These are phyloP conservation scores for Neonectria sp. DNA, from an alignment of 2,329 filamentous ascomycete species.

Conservation along the genomic window DNA sequence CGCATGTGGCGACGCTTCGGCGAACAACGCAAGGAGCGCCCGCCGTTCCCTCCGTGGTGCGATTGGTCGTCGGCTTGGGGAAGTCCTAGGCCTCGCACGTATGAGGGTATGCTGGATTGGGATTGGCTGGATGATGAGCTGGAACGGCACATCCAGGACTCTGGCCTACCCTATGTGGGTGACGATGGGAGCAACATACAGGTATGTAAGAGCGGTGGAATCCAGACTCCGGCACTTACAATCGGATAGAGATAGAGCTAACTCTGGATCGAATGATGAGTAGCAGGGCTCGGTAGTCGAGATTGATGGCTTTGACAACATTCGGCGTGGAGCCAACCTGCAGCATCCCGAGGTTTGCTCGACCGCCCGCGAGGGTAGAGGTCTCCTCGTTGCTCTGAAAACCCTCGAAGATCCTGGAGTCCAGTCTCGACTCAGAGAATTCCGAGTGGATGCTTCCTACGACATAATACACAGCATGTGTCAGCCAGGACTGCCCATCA, in stretches of 20 bases:
- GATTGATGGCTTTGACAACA: background rate
- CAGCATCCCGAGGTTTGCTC: background rate
- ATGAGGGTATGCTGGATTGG: background rate
- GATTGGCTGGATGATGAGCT: slow-evolving; percentile 19
- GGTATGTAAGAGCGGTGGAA: background rate
- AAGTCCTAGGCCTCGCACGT: background rate
- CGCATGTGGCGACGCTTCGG: slow-evolving; percentile 4
- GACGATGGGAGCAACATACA: background rate
- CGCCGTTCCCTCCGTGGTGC: slow-evolving; percentile 10
- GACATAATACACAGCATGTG: background rate
- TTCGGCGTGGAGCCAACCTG: background rate
- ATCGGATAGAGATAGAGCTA: background rate
- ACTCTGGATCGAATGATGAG: background rate
- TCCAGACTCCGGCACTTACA: background rate
- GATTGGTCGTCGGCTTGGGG: slow-evolving; percentile 8
- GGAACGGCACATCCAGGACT: background rate
- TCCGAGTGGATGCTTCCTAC: slow-evolving; percentile 21
- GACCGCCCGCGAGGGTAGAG: background rate
- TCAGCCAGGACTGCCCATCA: slow-evolving; percentile 10
- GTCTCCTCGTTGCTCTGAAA: background rate
- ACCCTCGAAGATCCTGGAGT: background rate
- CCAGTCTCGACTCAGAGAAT: slow-evolving; percentile 7
- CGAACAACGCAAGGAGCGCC: background rate
- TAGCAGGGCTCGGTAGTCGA: background rate
- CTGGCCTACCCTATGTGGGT: background rate